phyloP scores from a whole-genome alignment of 1,139 yeast genomes.

The Candida mesenterica region DNA sequence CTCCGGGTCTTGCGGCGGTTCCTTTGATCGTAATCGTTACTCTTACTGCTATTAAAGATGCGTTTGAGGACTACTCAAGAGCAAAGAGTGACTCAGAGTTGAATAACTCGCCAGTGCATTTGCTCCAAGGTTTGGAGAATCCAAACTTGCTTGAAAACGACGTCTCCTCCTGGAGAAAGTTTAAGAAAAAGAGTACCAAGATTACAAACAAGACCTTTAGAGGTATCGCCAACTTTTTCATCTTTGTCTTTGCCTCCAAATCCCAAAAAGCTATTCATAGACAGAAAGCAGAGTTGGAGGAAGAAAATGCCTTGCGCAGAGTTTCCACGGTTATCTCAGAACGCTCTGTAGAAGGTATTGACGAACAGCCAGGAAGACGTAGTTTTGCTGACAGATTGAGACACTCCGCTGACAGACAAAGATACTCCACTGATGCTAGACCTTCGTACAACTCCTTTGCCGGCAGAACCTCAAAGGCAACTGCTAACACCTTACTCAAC shows the following conservation, averaged over 20 bases:
- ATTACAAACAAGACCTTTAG: slow-evolving; percentile 15
- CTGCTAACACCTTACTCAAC: slow-evolving; percentile 33
- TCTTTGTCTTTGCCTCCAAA: slow-evolving; percentile 31
- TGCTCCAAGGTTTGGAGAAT: slow-evolving; percentile 67
- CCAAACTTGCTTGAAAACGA: slow-evolving; percentile 73
- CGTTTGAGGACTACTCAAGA: slow-evolving; percentile 89
- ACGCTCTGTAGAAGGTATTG: slow-evolving; percentile 17
- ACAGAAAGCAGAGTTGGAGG: slow-evolving; percentile 26
- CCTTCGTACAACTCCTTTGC: slow-evolving; percentile 4
- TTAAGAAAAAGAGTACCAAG: slow-evolving; percentile 49
- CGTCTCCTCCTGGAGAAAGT: slow-evolving; percentile 62
- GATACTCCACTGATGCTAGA: slow-evolving; percentile 1
- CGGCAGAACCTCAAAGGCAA: slow-evolving; percentile 6
- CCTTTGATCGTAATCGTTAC: slow-evolving; percentile 90
- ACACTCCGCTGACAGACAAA: slow-evolving; percentile 12
- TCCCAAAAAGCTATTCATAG: slow-evolving; percentile 26
- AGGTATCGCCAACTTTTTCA: slow-evolving; percentile 23
- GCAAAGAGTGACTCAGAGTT: slow-evolving; percentile 77
- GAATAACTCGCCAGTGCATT: slow-evolving; percentile 82
- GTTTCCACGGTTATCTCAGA: slow-evolving; percentile 44
- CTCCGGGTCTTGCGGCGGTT: slow-evolving; percentile 87
- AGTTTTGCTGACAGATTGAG: slow-evolving; percentile 6
- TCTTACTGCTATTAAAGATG: slow-evolving; percentile 89
- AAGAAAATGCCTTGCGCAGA: slow-evolving; percentile 33
- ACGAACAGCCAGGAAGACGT: slow-evolving; percentile 7